Evolutionary conservation across 495 filamentous ascomycete genomes (phyloP), one percentile per base, ranked within the genome.

Genomic region (Penicillium bovifimosum): DNA sequence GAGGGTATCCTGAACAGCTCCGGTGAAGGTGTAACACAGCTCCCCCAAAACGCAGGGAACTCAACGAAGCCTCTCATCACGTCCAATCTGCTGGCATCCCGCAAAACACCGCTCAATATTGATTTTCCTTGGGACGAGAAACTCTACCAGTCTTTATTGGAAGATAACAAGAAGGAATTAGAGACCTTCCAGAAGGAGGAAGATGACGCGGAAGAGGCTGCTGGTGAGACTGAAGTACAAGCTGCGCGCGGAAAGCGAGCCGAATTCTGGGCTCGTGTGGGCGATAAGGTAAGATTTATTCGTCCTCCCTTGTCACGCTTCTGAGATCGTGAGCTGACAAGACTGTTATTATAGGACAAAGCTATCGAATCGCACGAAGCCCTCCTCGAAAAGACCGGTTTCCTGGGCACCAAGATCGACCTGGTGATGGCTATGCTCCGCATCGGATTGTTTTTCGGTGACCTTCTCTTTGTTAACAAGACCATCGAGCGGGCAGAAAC

Each of bases 371-470:
- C 88, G 27, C 92, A 92, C 76, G 93, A 98, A 75, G 84, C 86
- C 54, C 81, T 97, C 24, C 87, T 95, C 55, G 88, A 95, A 58
- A 96, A 96, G 75, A 96, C 90, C 16, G 86, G 90, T 52, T 86
- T 95, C 58, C 80, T 97, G 14, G 93, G 95, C 55, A 95, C 87
- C 49, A 96, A 96, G 74, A 98, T 98, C 60, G 93, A 98, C 67
- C 73, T 98, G 40, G 91, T 96, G 20, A 80, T 98, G 26, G 93
- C 93, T 39, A 96, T 96, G 68, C 91, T 96, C 66, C 90, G 93
- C 36, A 85, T 96, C 69, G 89, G 88, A 26, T 80, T 98, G 41
- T 97, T 97, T 76, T 98, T 96, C 62, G 89, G 88, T 53, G 93
- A 98, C 66, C 87, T 88, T 68, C 56, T 86, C 31, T 82, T 88